These are phyloP conservation scores for Astragalus glycyphyllos DNA, from an alignment of 306 rosid genomes.

Conservation along the genomic window DNA sequence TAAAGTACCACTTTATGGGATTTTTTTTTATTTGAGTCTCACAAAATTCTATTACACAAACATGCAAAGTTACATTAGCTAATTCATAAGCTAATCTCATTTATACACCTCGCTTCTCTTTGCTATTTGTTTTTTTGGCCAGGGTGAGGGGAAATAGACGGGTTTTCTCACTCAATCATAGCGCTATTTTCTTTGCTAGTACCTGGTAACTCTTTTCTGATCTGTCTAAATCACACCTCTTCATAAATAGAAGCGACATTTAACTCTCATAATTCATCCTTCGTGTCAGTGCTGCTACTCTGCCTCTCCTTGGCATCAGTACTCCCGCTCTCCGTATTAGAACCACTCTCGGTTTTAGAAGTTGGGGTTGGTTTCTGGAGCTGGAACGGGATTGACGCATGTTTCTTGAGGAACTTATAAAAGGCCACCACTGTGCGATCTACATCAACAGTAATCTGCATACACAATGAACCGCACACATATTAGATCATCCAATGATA, in stretches of 20 bases:
- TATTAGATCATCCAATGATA: constrained; percentile 13
- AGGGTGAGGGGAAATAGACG: constrained; percentile 12
- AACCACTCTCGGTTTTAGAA: constrained; percentile 47
- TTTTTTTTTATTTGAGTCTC: constrained; percentile 14
- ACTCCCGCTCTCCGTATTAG: constrained; percentile 51
- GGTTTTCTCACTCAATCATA: constrained; percentile 23
- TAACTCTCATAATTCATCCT: constrained; percentile 73
- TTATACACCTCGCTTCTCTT: background rate
- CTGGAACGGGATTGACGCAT: constrained; percentile 90
- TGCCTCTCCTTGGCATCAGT: constrained; percentile 59
- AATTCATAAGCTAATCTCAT: too few relatives aligned
- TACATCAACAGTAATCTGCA: constrained; percentile 73
- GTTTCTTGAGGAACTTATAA: constrained; percentile 83
- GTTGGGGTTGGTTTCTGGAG: constrained; percentile 71
- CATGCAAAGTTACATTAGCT: constrained; percentile 11
- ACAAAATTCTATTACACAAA: constrained; percentile 22
- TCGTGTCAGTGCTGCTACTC: constrained; percentile 50
- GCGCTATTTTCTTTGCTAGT: constrained; percentile 19
- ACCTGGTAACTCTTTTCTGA: constrained; percentile 35
- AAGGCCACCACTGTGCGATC: constrained; percentile 87
- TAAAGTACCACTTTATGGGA: background rate
- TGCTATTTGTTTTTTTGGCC: constrained; percentile 13
- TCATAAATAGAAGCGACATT: constrained; percentile 31
- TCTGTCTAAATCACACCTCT: constrained; percentile 39
- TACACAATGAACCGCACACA: constrained; percentile 41